phyloP scores from a whole-genome alignment of 768 basidiomycete genomes.

The Pulveroboletus sp. region DNA sequence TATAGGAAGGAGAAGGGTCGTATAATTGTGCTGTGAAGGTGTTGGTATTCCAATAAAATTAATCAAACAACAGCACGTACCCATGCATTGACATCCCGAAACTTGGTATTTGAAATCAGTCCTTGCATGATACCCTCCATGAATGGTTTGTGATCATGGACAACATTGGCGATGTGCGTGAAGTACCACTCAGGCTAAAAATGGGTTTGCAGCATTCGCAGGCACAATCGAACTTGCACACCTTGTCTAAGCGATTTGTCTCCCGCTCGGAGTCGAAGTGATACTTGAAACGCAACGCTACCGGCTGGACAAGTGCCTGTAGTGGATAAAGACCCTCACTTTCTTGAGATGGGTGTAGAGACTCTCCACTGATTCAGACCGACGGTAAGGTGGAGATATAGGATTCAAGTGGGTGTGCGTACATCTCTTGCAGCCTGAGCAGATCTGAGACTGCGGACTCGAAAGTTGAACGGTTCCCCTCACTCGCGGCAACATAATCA shows the following conservation, averaged over 20 bases:
- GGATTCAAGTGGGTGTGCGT: slow-evolving; percentile 29
- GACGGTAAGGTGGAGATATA: slow-evolving; percentile 2
- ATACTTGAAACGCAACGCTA: slow-evolving; percentile 87
- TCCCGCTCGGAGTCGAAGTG: slow-evolving; percentile 87
- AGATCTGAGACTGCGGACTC: slow-evolving; percentile 77
- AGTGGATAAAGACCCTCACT: slow-evolving; percentile 73
- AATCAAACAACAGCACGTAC: slow-evolving; percentile 40
- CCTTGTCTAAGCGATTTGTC: slow-evolving; percentile 94
- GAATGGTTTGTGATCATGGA: slow-evolving; percentile 81
- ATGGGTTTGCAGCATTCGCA: background rate
- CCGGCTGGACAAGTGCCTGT: slow-evolving; percentile 78
- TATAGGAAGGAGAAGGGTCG: slow-evolving; percentile 70
- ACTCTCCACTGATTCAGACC: slow-evolving; percentile 45
- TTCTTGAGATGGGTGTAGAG: slow-evolving; percentile 34
- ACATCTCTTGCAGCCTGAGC: slow-evolving; percentile 77
- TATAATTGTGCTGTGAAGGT: slow-evolving; percentile 75
- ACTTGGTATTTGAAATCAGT: slow-evolving; percentile 63
- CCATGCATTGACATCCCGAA: slow-evolving; percentile 67
- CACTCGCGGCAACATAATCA: slow-evolving; percentile 52
- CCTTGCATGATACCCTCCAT: slow-evolving; percentile 74
- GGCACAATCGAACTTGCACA: slow-evolving; percentile 22
- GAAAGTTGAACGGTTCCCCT: slow-evolving; percentile 59
- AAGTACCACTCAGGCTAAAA: slow-evolving; percentile 95
- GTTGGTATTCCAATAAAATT: slow-evolving; percentile 1
- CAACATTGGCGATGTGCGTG: slow-evolving; percentile 83